phyloP scores from a whole-genome alignment of 2,329 filamentous ascomycete genomes.

The Colletotrichum orbiculare region DNA sequence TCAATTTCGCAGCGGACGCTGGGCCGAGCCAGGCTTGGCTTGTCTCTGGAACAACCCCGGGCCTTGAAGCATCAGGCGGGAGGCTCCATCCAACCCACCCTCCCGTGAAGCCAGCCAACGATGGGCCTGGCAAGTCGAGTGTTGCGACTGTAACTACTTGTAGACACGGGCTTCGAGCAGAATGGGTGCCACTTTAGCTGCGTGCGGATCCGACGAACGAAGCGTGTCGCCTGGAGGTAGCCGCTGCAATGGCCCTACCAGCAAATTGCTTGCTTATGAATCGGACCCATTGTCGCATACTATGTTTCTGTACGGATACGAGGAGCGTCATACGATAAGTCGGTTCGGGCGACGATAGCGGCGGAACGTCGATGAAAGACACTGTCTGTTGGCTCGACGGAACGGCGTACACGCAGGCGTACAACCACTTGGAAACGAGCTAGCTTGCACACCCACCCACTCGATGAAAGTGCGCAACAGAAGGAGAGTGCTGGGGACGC shows the following conservation, averaged over 20 bases:
- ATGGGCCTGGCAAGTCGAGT: slow-evolving; percentile 25
- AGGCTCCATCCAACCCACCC: slow-evolving; percentile 34
- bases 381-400: background rate
- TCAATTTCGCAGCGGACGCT: slow-evolving; percentile 35
- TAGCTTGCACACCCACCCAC: too few relatives aligned
- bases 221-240: background rate
- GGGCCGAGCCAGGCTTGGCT: slow-evolving; percentile 28
- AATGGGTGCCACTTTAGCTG: slow-evolving; percentile 16
- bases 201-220: slow-evolving; percentile 22
- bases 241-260: background rate
- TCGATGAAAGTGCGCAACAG: too few relatives aligned
- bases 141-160: slow-evolving; percentile 27
- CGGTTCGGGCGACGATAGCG: background rate
- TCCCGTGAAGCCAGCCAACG: slow-evolving; percentile 32
- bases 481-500: too few relatives aligned
- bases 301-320: background rate
- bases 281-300: background rate
- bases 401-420: background rate
- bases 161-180: background rate
- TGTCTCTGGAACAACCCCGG: slow-evolving; percentile 32
- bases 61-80: slow-evolving; percentile 25
- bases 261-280: slow-evolving; percentile 1
- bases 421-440: slow-evolving; percentile 1
- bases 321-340: background rate
- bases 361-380: background rate